phyloP scores from a whole-genome alignment of 139 green algal species.

The Protoeuglena noctilucae region DNA sequence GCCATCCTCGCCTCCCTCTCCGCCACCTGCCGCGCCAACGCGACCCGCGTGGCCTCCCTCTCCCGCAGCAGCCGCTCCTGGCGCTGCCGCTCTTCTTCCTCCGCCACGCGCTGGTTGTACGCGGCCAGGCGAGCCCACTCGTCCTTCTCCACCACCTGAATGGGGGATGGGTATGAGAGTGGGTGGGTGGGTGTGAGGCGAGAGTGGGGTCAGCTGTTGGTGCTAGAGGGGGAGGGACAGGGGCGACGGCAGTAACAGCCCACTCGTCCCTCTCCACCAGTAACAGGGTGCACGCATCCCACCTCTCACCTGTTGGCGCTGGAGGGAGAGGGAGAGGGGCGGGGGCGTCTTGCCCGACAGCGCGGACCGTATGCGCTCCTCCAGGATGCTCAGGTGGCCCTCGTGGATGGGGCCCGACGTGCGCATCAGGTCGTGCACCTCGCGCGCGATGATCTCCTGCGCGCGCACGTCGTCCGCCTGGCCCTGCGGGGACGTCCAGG shows the following conservation, averaged over 20 bases:
- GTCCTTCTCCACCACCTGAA: neutral
- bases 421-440: neutral
- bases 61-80: neutral
- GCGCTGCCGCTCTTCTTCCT: neutral
- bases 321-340: neutral
- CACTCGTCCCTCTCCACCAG: neutral
- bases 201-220: too few relatives aligned
- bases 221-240: too few relatives aligned
- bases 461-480: neutral
- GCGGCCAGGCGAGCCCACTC: neutral
- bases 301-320: neutral
- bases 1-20: neutral
- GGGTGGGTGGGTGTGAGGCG: too few relatives aligned
- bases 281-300: too few relatives aligned
- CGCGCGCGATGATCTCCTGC: neutral
- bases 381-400: neutral
- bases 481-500: too few relatives aligned
- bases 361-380: neutral
- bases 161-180: too few relatives aligned
- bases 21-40: neutral
- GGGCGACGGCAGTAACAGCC: too few relatives aligned
- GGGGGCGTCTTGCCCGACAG: neutral
- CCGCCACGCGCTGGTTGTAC: neutral
- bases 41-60: too few relatives aligned
- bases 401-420: neutral